Evolutionary conservation across 2,329 filamentous ascomycete genomes (phyloP).

Genomic region (Aspergillus sp.): DNA sequence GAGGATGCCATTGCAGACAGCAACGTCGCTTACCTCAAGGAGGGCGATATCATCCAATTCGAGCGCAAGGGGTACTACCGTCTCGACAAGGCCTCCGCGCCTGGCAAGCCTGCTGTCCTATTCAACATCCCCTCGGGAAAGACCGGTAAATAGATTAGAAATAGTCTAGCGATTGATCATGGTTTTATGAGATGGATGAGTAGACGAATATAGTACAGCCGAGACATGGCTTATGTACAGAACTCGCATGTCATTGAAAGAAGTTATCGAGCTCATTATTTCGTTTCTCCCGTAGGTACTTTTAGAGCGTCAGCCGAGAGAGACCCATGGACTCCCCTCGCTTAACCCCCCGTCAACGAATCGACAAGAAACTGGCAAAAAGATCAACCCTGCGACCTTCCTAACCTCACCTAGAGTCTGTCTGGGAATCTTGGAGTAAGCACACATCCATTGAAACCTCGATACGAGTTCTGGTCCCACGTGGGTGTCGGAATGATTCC

Average conservation of each 20-base stretch:
- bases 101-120: conserved; percentile 61
- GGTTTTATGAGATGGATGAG: conserved; percentile 2
- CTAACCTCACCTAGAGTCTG: neutral
- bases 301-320: neutral
- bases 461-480: neutral
- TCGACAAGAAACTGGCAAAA: neutral
- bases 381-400: neutral
- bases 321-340: neutral
- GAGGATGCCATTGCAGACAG: conserved; percentile 76
- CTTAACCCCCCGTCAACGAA: neutral
- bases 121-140: conserved; percentile 72
- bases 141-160: conserved; percentile 31
- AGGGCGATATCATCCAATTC: conserved; percentile 90
- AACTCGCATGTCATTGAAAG: neutral
- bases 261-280: neutral
- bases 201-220: neutral
- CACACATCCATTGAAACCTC: neutral
- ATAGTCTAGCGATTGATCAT: neutral
- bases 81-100: conserved; percentile 65
- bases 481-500: neutral
- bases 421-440: neutral
- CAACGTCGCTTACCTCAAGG: conserved; percentile 75
- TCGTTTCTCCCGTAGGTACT: neutral
- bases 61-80: conserved; percentile 92
- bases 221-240: neutral